phyloP scores from a whole-genome alignment of 2,329 filamentous ascomycete genomes.

The Colletotrichum ledebouriae region DNA sequence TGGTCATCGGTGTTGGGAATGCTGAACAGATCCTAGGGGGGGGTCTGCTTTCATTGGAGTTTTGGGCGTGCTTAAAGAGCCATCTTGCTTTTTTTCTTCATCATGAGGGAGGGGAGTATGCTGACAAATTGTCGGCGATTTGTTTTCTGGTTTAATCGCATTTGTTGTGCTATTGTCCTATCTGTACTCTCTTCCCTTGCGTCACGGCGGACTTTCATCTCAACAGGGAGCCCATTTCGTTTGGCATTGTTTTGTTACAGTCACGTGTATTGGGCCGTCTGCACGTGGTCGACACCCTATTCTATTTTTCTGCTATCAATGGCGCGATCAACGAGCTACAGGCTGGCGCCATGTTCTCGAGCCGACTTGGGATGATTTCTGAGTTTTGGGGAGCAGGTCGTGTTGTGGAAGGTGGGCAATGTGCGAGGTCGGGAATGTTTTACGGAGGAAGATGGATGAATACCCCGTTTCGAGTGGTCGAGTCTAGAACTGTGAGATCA shows the following conservation, averaged over 20 bases:
- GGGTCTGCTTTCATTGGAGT: conserved; percentile 23
- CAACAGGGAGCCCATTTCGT: background rate
- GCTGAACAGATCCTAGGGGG: conserved; percentile 8
- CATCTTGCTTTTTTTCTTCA: conserved; percentile 10
- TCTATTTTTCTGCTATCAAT: background rate
- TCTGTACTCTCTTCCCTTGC: conserved; percentile 10
- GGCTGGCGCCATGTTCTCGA: conserved; percentile 29
- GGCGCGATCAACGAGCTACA: conserved; percentile 29
- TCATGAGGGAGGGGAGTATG: conserved; percentile 29
- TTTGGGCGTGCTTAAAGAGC: conserved; percentile 38
- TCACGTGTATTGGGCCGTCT: conserved; percentile 15
- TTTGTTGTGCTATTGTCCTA: background rate
- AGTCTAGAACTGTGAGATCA: no score
- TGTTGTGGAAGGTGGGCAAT: no score
- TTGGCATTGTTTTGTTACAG: background rate
- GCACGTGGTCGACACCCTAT: background rate
- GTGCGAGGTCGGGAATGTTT: no score
- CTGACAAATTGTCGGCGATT: conserved; percentile 24
- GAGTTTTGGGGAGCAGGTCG: conserved; percentile 17
- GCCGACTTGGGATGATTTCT: conserved; percentile 21
- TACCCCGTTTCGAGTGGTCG: no score
- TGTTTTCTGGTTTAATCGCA: background rate
- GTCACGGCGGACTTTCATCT: background rate
- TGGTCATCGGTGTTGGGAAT: conserved; percentile 24
- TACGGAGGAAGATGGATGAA: no score